Evolutionary conservation across 495 filamentous ascomycete genomes (phyloP).

Genomic region (Tirmania nivea): DNA sequence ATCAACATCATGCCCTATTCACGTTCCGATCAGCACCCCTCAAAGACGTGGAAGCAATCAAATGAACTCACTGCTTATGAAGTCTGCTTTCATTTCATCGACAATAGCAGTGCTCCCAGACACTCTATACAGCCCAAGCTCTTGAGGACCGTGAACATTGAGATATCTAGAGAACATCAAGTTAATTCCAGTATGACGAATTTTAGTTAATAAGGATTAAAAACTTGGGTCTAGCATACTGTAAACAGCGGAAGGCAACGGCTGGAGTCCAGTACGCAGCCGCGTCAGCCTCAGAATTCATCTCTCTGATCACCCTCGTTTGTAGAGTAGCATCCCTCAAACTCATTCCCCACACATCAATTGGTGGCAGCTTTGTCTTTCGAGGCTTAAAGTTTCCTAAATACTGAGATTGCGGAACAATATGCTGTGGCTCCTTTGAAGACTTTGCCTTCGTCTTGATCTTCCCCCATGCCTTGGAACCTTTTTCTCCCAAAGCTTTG

Average conservation of each 20-base stretch:
- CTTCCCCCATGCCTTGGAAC: conserved; percentile 18
- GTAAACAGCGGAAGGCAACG: conserved; percentile 18
- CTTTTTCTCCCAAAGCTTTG: conserved; percentile 10
- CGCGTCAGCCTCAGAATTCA: conserved; percentile 12
- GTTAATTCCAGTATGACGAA: background rate
- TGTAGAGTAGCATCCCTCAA: conserved; percentile 15
- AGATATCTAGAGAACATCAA: conserved; percentile 10
- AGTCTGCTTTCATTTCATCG: conserved; percentile 17
- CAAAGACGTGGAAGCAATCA: background rate
- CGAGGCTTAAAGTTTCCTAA: conserved; percentile 9
- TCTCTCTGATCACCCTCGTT: conserved; percentile 15
- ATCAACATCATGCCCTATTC: conserved; percentile 16
- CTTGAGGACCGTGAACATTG: conserved; percentile 17
- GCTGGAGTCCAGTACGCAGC: conserved; percentile 19
- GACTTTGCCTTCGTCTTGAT: conserved; percentile 15
- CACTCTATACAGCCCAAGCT: conserved; percentile 19
- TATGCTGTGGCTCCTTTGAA: background rate
- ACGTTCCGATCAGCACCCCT: background rate
- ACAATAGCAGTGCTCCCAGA: conserved; percentile 18
- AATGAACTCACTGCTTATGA: conserved; percentile 16
- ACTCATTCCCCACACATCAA: conserved; percentile 19
- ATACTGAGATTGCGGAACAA: conserved; percentile 1
- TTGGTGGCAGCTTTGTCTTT: conserved; percentile 12
- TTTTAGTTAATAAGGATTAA: background rate
- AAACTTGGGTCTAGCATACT: conserved; percentile 10